Percentiles rank a stretch among this genome's conserved stretches.
Conservation (phyloP, 2,329 filamentous ascomycete genomes). For the Dactylellina haptotyla region DNA sequence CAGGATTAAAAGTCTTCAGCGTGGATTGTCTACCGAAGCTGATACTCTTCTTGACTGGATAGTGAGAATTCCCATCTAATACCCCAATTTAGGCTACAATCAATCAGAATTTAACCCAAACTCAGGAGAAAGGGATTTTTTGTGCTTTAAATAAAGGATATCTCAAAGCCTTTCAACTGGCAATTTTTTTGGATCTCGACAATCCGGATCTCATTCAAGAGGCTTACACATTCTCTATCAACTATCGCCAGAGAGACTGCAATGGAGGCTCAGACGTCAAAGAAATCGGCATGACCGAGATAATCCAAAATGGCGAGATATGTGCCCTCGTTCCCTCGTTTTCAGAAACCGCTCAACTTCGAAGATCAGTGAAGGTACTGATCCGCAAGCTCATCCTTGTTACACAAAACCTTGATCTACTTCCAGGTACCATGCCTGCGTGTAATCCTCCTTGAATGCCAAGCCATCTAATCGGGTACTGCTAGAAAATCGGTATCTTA, state of each 20-base stretch:
- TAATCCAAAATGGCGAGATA: slow-evolving; percentile 14
- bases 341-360: slow-evolving; percentile 24
- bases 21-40: slow-evolving; percentile 56
- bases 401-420: slow-evolving; percentile 56
- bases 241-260: slow-evolving; percentile 54
- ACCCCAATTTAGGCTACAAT: neutral
- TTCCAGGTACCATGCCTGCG: slow-evolving; percentile 55
- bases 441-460: neutral
- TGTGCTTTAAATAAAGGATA: slow-evolving; percentile 57
- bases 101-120: neutral
- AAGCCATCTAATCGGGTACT: slow-evolving; percentile 12
- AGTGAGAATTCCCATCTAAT: slow-evolving; percentile 33
- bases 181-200: slow-evolving; percentile 56
- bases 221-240: slow-evolving; percentile 58
- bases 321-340: slow-evolving; percentile 2
- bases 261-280: slow-evolving; percentile 39
- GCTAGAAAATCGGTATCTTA: slow-evolving; percentile 58
- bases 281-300: slow-evolving; percentile 15
- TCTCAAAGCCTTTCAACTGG: slow-evolving; percentile 57
- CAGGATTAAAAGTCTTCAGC: slow-evolving; percentile 56
- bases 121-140: slow-evolving; percentile 58
- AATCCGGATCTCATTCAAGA: slow-evolving; percentile 58
- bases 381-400: slow-evolving; percentile 57
- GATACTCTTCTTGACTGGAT: slow-evolving; percentile 58
- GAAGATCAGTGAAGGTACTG: slow-evolving; percentile 53